Conservation (phyloP, 1,284 basidiomycete species). For the Ceratobasidium sp. region DNA sequence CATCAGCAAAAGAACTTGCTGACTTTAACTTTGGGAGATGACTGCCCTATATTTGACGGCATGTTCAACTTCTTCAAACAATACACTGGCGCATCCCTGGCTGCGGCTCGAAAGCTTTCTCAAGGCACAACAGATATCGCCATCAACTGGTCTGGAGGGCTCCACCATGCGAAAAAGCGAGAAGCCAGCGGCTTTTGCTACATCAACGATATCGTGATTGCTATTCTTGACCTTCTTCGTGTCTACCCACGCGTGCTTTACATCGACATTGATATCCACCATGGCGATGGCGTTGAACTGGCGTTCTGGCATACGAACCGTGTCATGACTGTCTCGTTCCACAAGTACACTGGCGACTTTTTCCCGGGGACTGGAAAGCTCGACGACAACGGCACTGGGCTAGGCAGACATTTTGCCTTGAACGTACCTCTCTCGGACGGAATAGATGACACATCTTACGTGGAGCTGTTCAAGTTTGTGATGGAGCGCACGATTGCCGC, state of each 20-base stretch:
- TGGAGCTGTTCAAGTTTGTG: slow-evolving; percentile 93
- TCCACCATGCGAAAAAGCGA: slow-evolving; percentile 95
- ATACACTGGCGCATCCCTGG: slow-evolving; percentile 90
- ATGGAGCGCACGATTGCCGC: slow-evolving; percentile 92
- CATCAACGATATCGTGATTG: slow-evolving; percentile 93
- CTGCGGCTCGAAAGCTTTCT: slow-evolving; percentile 85
- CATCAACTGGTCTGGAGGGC: slow-evolving; percentile 95
- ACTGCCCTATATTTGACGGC: slow-evolving; percentile 92
- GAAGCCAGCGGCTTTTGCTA: slow-evolving; percentile 98
- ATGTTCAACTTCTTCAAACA: slow-evolving; percentile 92
- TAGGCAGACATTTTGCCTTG: slow-evolving; percentile 94
- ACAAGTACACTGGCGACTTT: slow-evolving; percentile 99
- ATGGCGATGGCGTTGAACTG: slow-evolving; percentile 95
- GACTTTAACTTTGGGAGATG: slow-evolving; percentile 90
- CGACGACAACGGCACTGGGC: slow-evolving; percentile 80
- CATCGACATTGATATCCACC: slow-evolving; percentile 97
- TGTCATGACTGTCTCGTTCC: slow-evolving; percentile 98
- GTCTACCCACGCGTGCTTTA: slow-evolving; percentile 91
- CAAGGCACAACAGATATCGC: slow-evolving; percentile 92
- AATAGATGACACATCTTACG: slow-evolving; percentile 96
- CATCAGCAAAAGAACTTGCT: slow-evolving; percentile 54
- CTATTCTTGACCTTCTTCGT: slow-evolving; percentile 88
- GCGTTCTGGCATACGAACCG: slow-evolving; percentile 98
- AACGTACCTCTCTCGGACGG: slow-evolving; percentile 97
- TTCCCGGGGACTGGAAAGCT: slow-evolving; percentile 96